Percentiles rank a stretch among this genome's conserved stretches.
Evolutionary conservation across 2,329 filamentous ascomycete species (phyloP).

Genomic region (Diaporthe sp.): DNA sequence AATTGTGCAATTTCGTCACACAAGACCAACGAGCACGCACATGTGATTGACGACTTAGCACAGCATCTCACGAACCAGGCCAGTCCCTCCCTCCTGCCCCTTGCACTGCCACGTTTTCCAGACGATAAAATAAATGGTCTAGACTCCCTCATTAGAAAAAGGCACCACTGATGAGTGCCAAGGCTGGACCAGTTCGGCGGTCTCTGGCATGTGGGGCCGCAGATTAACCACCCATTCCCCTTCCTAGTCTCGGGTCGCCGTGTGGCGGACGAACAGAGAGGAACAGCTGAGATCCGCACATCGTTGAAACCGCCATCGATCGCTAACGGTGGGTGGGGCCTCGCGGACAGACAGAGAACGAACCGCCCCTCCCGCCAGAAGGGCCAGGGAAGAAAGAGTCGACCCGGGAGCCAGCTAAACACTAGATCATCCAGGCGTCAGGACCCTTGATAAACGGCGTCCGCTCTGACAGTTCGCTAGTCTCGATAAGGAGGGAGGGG

Average conservation of each 20-base stretch:
- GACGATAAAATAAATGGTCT: not conserved
- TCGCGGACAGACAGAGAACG: not conserved
- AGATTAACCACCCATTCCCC: not conserved
- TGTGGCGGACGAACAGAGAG: not conserved
- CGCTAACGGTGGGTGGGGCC: not conserved
- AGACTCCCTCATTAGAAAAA: not conserved
- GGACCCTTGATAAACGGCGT: constrained; percentile 19
- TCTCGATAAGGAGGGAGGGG: not conserved
- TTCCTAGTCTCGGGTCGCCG: constrained; percentile 14
- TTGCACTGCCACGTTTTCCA: constrained; percentile 16
- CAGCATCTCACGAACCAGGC: not conserved
- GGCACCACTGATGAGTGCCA: not conserved
- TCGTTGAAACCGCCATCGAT: not conserved
- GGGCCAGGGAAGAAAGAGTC: not conserved
- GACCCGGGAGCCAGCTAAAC: not conserved
- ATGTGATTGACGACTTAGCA: not conserved
- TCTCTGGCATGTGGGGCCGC: not conserved
- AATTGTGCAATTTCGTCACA: not conserved
- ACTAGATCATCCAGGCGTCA: constrained; percentile 1
- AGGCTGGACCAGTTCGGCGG: not conserved
- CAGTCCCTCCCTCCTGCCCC: not conserved
- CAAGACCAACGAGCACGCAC: not conserved
- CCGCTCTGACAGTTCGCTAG: constrained; percentile 17
- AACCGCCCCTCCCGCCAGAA: constrained; percentile 3
- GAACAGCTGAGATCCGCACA: not conserved